Evolutionary conservation across 108 stramenopile species (phyloP), one percentile per base, ranked within the genome.

Genomic region (Nitzschia sp.): DNA sequence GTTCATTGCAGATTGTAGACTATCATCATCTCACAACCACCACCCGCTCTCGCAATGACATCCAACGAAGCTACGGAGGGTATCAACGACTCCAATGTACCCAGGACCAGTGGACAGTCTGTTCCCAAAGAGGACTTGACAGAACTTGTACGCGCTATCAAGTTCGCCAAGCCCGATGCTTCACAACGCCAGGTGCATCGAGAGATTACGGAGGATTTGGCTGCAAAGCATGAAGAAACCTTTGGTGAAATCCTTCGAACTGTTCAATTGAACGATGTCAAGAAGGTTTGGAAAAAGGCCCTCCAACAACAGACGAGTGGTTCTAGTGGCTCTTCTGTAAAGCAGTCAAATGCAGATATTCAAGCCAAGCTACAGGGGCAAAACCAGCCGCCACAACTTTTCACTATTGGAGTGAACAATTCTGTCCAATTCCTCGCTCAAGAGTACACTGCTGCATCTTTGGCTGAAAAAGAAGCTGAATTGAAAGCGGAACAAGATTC

Each of bases 271-370:
- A 80, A 83, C 51, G 81, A 88, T 53, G 83, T 88, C 64, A 84
- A 86, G 63, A 88, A 86, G 62, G 81, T 80, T 10, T 88, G 87
- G 87, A 88, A 86, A 72, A 86, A 84, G 69, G 87, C 85, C 0
- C 21, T 85, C n/a, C 15, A 62, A 54, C 44, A 63, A 24, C 59
- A 67, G 41, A 75, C 21, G 10, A 8, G 12, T 10, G 12, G n/a
- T 0, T 25, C 53, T 22, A 66, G 25, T 6, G 40, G 19, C 43
- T 7, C 65, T 67, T 53, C 11, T 12, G 70, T 55, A 15, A 57
- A 70, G 9, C 34, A 58, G 10, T 8, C 17, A n/a, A 73, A 73
- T 65, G 58, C 57, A 15, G 72, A 73, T 42, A 38, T 73, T 11
- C 41, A 51, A 0, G 65, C 53, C 43, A 54, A 56, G 40, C 14